phyloP scores from a whole-genome alignment of 2,329 filamentous ascomycete species.

The Sarocladium oryzae region DNA sequence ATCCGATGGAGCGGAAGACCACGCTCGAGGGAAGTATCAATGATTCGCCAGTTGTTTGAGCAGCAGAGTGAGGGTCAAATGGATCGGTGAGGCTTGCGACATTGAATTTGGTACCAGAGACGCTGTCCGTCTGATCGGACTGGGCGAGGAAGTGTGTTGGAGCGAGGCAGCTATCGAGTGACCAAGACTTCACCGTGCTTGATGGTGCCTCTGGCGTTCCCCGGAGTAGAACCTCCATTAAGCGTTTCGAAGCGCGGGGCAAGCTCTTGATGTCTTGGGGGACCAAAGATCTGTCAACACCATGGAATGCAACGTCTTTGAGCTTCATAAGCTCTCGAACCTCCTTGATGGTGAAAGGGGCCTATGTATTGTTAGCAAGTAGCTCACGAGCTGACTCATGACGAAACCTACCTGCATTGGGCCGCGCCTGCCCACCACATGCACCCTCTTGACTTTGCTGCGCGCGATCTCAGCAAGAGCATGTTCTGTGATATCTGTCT shows the following conservation, averaged over 20 bases:
- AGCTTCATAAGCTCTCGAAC: slow-evolving; percentile 80
- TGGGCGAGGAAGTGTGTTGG: slow-evolving; percentile 61
- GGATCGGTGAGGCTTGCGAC: slow-evolving; percentile 49
- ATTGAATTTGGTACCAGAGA: slow-evolving; percentile 65
- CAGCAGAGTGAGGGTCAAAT: slow-evolving; percentile 45
- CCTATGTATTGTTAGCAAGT: slow-evolving; percentile 39
- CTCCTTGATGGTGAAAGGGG: slow-evolving; percentile 94
- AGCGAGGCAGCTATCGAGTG: slow-evolving; percentile 76
- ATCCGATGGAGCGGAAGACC: slow-evolving; percentile 92
- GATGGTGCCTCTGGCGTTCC: slow-evolving; percentile 46
- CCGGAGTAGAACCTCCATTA: slow-evolving; percentile 76
- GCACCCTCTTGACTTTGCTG: slow-evolving; percentile 72
- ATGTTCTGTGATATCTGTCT: slow-evolving; percentile 84
- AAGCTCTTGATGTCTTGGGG: slow-evolving; percentile 63
- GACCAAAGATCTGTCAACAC: slow-evolving; percentile 59
- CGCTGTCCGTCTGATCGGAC: slow-evolving; percentile 33
- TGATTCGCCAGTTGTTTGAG: slow-evolving; percentile 41
- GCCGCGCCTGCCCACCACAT: slow-evolving; percentile 82
- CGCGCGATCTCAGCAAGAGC: slow-evolving; percentile 67
- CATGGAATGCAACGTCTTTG: slow-evolving; percentile 62
- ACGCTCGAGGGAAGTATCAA: slow-evolving; percentile 56
- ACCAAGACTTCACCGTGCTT: slow-evolving; percentile 63
- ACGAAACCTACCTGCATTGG: slow-evolving; percentile 64
- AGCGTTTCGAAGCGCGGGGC: slow-evolving; percentile 66
- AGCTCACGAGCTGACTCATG: neutral